These are phyloP conservation scores for Breviolum minutum DNA, from an alignment of 73 alveolate genomes.

Conservation along the genomic window DNA sequence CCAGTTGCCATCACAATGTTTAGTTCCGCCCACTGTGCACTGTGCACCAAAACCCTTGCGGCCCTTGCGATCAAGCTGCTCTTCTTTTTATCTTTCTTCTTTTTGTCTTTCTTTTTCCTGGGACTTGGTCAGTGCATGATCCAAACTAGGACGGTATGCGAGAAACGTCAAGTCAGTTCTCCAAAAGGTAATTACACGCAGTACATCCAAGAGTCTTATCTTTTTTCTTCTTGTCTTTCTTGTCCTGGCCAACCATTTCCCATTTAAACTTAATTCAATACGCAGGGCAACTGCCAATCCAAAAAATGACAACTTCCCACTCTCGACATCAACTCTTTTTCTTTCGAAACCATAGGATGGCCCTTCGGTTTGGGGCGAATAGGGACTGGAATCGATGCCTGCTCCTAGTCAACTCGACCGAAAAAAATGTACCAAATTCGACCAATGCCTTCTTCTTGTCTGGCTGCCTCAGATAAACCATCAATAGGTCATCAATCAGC, in stretches of 20 bases:
- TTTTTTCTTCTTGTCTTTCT: conserved; percentile 86
- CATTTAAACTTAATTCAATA: too few species aligned
- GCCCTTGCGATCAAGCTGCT: not conserved
- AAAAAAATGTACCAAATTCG: too few species aligned
- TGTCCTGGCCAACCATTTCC: conserved; percentile 3
- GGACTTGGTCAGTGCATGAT: not conserved
- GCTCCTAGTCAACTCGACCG: too few species aligned
- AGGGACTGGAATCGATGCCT: too few species aligned
- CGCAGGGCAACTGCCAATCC: too few species aligned
- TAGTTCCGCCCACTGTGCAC: not conserved
- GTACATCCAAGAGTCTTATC: conserved; percentile 7
- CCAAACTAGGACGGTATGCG: too few species aligned
- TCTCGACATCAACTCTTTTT: too few species aligned
- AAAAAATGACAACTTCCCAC: too few species aligned
- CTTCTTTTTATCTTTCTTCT: conserved; percentile 37
- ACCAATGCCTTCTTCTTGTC: conserved; percentile 18
- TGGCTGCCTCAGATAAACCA: not conserved
- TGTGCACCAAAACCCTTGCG: not conserved
- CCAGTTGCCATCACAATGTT: not conserved
- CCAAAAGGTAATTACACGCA: too few species aligned
- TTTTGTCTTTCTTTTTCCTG: conserved; percentile 67
- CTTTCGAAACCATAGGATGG: not conserved
- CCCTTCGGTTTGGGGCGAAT: not conserved
- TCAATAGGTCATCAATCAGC: too few species aligned
- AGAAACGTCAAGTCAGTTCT: too few species aligned